These are phyloP conservation scores for Achlya hypogyna DNA, from an alignment of 352 stramenopile species.

Conservation along the genomic window DNA sequence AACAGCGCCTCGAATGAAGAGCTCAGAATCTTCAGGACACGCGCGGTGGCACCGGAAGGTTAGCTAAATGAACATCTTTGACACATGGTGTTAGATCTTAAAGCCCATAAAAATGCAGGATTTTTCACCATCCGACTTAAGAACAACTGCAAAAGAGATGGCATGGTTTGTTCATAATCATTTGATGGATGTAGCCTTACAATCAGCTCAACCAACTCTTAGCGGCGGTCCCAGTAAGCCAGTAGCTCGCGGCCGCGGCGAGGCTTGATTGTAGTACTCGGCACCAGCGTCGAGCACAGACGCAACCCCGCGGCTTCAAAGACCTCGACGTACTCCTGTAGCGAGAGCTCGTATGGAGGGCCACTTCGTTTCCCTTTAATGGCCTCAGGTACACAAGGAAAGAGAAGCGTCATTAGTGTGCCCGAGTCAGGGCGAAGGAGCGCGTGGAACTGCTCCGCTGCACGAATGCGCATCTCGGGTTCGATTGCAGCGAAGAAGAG, in stretches of 20 bases:
- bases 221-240: background rate
- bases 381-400: background rate
- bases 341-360: background rate
- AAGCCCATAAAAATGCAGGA: no score
- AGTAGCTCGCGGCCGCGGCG: conserved; percentile 1
- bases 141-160: no score
- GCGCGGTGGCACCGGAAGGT: no score
- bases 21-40: no score
- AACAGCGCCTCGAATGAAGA: no score
- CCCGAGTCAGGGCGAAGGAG: background rate
- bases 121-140: no score
- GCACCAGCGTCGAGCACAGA: background rate
- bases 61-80: no score
- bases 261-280: background rate
- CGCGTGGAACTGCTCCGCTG: background rate
- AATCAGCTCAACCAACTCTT: no score
- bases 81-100: no score
- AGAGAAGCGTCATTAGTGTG: conserved; percentile 1
- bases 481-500: conserved; percentile 17
- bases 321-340: background rate
- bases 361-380: background rate
- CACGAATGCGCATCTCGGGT: background rate
- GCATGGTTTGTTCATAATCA: no score
- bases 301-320: background rate
- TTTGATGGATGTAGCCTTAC: no score